phyloP scores from a whole-genome alignment of 441 rosid species.

The Lepidium campestre region DNA sequence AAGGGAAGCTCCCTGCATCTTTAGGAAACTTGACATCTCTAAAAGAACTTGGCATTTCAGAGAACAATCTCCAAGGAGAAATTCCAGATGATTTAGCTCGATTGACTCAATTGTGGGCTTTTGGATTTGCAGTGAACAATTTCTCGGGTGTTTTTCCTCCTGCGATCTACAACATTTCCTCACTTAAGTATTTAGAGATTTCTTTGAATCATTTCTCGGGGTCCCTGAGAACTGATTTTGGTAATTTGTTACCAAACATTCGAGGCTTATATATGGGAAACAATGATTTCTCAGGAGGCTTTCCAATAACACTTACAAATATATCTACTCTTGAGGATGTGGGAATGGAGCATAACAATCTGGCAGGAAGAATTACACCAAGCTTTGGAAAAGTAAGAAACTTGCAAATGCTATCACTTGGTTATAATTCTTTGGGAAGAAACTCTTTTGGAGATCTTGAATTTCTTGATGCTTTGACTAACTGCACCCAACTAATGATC shows the following conservation, averaged over 20 bases:
- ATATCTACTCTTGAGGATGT: not conserved
- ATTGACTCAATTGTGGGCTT: not conserved
- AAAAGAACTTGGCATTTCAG: too few species aligned
- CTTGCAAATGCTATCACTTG: not conserved
- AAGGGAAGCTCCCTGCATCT: too few species aligned
- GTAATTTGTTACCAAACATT: not conserved
- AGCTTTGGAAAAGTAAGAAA: not conserved
- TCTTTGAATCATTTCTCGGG: not conserved
- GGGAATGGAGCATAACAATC: not conserved
- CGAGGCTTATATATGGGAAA: not conserved
- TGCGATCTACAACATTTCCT: not conserved
- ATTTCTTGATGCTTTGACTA: not conserved
- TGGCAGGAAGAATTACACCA: not conserved
- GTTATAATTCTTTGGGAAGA: not conserved
- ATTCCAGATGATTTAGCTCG: not conserved
- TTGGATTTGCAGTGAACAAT: not conserved
- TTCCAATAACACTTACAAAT: not conserved
- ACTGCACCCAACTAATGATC: not conserved
- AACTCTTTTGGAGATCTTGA: not conserved
- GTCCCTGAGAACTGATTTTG: not conserved
- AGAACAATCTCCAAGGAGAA: not conserved
- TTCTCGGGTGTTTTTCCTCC: not conserved
- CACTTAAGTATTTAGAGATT: not conserved
- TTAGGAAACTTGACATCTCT: too few species aligned
- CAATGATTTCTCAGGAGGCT: not conserved